Base-by-base conservation (phyloP, 2,329 filamentous ascomycete genomes). In the Aspergillus sp. region DNA sequence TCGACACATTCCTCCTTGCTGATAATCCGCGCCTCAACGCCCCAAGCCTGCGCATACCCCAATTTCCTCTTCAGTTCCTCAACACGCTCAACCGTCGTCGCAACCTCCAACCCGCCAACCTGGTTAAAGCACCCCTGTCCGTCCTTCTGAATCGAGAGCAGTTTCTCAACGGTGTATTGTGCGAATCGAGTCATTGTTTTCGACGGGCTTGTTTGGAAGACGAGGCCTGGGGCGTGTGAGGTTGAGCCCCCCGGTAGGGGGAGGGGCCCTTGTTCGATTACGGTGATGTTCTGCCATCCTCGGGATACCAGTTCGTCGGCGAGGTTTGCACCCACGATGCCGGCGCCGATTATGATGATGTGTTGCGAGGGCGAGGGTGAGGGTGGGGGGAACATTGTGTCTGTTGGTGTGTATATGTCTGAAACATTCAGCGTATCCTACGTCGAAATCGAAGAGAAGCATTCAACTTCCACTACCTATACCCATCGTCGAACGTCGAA, bases 211-310 rank as follows among this genome's bases (percentile, higher is more conserved):
- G 85, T 88, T 69, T 89, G 86, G 67, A 88, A 89, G 0, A 89
- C 86, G 3, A 89, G 79, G 0, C 87, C 87, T 0, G 87, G 87
- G 4, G 87, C 87, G 65, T 89, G 87, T 7, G 86, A 89, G 7
- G 87, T 89, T 30, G 87, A 89, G 49, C 87, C 87, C 28, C 87
- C 87, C 0, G 87, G 87, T 81, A 89, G 84, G 61, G 80, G 76
- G 65, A 89, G 72, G 3, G 87, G 87, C 0, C 87, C 87, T 72
- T 89, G 87, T 65, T 89, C 87, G 64, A 89, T 76, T 54, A 89
- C 86, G 19, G 86, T 89, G 72, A 89, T 86, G 71, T 88, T 75
- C 57, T 72, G 82, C 86, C 87, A 89, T 78, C 87, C 87, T 68
- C 85, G 82, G 25, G 80, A 79, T 66, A 86, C 80, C 68, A 89